Evolutionary conservation across 192 early-diverging fungal species (phyloP), one percentile per base, ranked within the genome.

Genomic region (Gaertneriomyces sp.): DNA sequence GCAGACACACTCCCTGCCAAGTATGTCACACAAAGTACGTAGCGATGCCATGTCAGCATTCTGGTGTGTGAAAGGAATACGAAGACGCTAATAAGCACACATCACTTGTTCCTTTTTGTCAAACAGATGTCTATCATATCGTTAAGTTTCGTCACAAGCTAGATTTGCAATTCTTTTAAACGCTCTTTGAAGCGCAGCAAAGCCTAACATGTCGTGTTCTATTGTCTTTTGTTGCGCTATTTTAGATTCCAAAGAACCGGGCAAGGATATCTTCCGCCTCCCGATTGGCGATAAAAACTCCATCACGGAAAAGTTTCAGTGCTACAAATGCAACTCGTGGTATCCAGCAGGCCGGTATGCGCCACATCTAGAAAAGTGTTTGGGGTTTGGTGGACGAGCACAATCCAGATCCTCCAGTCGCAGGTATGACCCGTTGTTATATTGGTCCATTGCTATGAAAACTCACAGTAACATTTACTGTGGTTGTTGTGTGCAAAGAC

Each of bases 291-390:
- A 68, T 45, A 68, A 68, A 16, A 50, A 60, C 7, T 74, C 74
- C 38, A 82, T 78, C 39, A 57, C 75, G n/a, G 87, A 88, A 38
- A 80, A 81, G 46, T 91, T 86, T 61, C 85, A 92, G 47, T 95
- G 93, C 69, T 83, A 87, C 39, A 88, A 85, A 73, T 95, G 93
- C 79, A 78, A 87, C 61, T 78, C 81, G 39, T 74, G 76, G 42
- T 92, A 85, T 70, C 89, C 93, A 20, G 88, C 90, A n/a, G 79
- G 84, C 43, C 82, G 93, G 67, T 95, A 92, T 71, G 93, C 93
- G 5, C 84, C 92, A 39, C 93, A 95, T 70, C 79, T 95, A 46
- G 92, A 94, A 79, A 95, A 94, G 66, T 95, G 93, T 79, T 77
- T 95, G 61, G 93, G 93, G 7, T 73, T 95, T 41, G 85, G 88